These are phyloP conservation scores for Fusarium pseudograminearum DNA, from an alignment of 2,329 filamentous ascomycete species.

Conservation along the genomic window DNA sequence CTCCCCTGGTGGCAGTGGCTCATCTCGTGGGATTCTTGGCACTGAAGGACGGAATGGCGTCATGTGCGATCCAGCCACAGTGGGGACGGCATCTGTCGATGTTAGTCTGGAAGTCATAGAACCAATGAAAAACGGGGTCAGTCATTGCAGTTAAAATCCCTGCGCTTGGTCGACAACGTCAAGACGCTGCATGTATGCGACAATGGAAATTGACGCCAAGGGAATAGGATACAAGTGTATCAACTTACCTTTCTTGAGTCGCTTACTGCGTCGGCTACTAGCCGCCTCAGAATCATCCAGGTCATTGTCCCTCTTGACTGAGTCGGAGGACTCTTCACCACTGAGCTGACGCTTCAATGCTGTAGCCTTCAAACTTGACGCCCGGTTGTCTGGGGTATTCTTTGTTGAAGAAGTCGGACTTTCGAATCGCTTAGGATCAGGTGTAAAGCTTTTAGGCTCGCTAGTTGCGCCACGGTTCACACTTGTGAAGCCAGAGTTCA, in stretches of 20 bases:
- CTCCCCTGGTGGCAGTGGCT: slow-evolving; percentile 60
- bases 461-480: slow-evolving; percentile 67
- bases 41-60: slow-evolving; percentile 88
- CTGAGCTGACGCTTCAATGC: slow-evolving; percentile 83
- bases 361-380: slow-evolving; percentile 66
- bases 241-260: slow-evolving; percentile 76
- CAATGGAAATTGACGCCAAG: slow-evolving; percentile 19
- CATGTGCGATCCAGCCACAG: slow-evolving; percentile 97
- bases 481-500: slow-evolving; percentile 77
- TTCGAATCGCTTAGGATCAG: slow-evolving; percentile 69
- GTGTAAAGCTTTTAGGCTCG: slow-evolving; percentile 69
- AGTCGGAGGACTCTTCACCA: slow-evolving; percentile 63
- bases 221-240: slow-evolving; percentile 1
- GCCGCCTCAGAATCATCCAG: slow-evolving; percentile 71
- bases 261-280: slow-evolving; percentile 85
- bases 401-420: slow-evolving; percentile 73
- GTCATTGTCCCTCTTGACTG: slow-evolving; percentile 60
- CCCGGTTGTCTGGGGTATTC: slow-evolving; percentile 73
- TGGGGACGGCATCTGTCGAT: slow-evolving; percentile 72
- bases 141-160: slow-evolving; percentile 45
- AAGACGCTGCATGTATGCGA: slow-evolving; percentile 40
- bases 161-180: slow-evolving; percentile 36
- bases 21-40: slow-evolving; percentile 72
- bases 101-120: slow-evolving; percentile 33
- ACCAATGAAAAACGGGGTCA: slow-evolving; percentile 41